Evolutionary conservation across 225 moss, liverwort and hornwort genomes (phyloP), one percentile per base, ranked within the genome.

Genomic region (Lunularia cruciata): DNA sequence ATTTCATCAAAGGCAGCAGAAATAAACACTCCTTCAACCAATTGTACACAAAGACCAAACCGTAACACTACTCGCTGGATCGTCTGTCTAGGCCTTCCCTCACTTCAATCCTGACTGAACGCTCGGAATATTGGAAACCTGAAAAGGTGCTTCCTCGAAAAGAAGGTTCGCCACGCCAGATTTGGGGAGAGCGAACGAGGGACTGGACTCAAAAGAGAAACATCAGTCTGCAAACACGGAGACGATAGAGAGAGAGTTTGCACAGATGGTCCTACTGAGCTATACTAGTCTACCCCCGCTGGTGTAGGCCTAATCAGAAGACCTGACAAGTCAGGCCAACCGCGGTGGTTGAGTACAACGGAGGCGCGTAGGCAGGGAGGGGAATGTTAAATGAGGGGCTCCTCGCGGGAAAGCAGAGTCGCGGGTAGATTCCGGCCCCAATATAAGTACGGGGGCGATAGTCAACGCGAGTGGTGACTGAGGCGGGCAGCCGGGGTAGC

Each of bases 81-180:
- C n/a, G n/a, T n/a, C n/a, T n/a, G n/a, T n/a, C n/a, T n/a, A n/a
- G n/a, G n/a, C n/a, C n/a, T n/a, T n/a, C n/a, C n/a, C n/a, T n/a
- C n/a, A n/a, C n/a, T n/a, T n/a, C n/a, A n/a, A n/a, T n/a, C n/a
- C n/a, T n/a, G n/a, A n/a, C n/a, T n/a, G n/a, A n/a, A n/a, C n/a
- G n/a, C n/a, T n/a, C n/a, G 13, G 40, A 6, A 51, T n/a, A 51
- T 9, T 51, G 19, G 19, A 51, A 22, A 14, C 19, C 12, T 51
- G 51, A 18, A 51, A 14, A 51, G 43, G 12, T 12, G 6, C 51
- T 22, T n/a, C 7, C 8, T 18, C 40, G 6, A 51, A 10, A 51
- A 10, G 51, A 51, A 51, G 51, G 51, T 51, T 51, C 13, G 40
- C 51, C 51, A 51, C 13, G 40, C 51, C 51, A 51, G 51, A 51